These are phyloP conservation scores for Fusarium pseudoanthophilum DNA, from an alignment of 2,329 filamentous ascomycete genomes.

Conservation along the genomic window DNA sequence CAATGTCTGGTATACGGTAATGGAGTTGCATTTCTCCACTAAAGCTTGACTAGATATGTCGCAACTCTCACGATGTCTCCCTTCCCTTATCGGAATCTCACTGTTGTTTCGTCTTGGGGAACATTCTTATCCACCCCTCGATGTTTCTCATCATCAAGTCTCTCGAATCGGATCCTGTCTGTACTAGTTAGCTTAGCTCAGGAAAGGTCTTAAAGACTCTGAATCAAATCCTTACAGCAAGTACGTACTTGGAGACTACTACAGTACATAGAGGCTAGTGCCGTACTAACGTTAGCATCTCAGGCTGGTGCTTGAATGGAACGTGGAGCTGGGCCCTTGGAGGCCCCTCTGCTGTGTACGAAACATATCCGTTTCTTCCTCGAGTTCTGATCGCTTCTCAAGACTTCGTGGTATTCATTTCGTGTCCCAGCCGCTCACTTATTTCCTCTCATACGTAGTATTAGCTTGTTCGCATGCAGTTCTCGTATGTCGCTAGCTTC, in stretches of 20 bases:
- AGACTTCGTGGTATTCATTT: neutral
- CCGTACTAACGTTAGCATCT: neutral
- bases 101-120: neutral
- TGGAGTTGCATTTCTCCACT: conserved; percentile 12
- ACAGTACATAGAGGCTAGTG: neutral
- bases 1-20: conserved; percentile 10
- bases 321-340: conserved; percentile 15
- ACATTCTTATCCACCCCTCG: neutral
- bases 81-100: neutral
- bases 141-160: conserved; percentile 1
- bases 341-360: neutral
- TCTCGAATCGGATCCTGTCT: neutral
- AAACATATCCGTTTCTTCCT: neutral
- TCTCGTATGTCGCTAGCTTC: conserved; percentile 18
- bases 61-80: neutral
- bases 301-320: conserved; percentile 6
- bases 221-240: neutral
- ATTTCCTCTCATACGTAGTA: neutral
- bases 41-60: neutral
- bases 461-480: neutral
- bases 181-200: conserved; percentile 12
- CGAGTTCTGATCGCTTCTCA: neutral
- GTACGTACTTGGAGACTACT: neutral
- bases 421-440: neutral
- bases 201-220: conserved; percentile 4